phyloP scores from a whole-genome alignment of 176 grass and related monocot genomes.

The Alloteropsis semialata region DNA sequence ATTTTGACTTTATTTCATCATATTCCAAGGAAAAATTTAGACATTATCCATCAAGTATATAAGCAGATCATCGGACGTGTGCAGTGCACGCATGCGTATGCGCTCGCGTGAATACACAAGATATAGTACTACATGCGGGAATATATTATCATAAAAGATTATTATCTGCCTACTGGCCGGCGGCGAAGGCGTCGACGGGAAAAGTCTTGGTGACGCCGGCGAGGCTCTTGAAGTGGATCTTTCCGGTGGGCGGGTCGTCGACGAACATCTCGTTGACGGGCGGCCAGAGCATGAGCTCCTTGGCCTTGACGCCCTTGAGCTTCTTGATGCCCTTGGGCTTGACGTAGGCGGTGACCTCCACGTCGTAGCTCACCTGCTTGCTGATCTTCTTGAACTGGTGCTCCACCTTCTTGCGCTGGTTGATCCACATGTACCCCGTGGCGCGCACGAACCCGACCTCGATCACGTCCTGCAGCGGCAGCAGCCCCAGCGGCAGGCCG shows the following conservation, averaged over 20 bases:
- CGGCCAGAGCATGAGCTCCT: constrained; percentile 83
- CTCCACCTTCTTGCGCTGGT: constrained; percentile 49
- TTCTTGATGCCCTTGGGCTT: constrained; percentile 53
- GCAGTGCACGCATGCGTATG: neutral
- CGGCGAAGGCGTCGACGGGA: constrained; percentile 74
- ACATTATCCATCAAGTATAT: neutral
- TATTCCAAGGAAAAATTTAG: neutral
- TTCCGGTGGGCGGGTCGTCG: constrained; percentile 57
- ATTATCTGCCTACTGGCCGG: constrained; percentile 43
- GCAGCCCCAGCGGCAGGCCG: constrained; percentile 66
- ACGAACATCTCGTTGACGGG: constrained; percentile 61
- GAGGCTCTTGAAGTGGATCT: constrained; percentile 85
- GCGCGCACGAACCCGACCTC: constrained; percentile 70
- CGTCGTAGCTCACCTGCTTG: constrained; percentile 73
- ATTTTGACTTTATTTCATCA: neutral
- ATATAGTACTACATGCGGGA: neutral
- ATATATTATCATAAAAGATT: neutral
- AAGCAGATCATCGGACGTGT: neutral
- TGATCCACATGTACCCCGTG: constrained; percentile 82
- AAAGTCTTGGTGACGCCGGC: constrained; percentile 85
- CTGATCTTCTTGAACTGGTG: constrained; percentile 64
- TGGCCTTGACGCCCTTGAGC: constrained; percentile 82
- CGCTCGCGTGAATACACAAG: neutral
- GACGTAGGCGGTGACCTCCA: constrained; percentile 57
- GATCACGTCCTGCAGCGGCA: constrained; percentile 50